Evolutionary conservation across 306 rosid species (phyloP).

Genomic region (Sicyos baderoa): DNA sequence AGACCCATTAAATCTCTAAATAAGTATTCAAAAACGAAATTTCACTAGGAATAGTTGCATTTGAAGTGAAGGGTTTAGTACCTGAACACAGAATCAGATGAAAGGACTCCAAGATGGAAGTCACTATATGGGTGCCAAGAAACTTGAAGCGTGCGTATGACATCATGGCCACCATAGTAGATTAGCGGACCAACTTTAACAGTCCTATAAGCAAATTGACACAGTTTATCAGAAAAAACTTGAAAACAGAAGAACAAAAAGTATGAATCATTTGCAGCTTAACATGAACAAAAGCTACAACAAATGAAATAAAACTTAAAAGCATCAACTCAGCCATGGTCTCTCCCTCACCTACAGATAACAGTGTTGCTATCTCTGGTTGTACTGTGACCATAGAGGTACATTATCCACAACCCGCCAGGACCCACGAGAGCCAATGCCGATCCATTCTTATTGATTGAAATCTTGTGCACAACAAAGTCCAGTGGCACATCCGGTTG

Average conservation of each 20-base stretch:
- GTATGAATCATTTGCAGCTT: background rate
- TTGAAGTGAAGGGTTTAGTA: slow-evolving; percentile 19
- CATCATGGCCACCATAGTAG: slow-evolving; percentile 37
- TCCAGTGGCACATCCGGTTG: slow-evolving; percentile 47
- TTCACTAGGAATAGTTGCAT: background rate
- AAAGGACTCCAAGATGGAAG: slow-evolving; percentile 79
- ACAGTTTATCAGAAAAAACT: slow-evolving; percentile 3
- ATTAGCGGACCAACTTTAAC: slow-evolving; percentile 51
- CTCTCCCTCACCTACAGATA: slow-evolving; percentile 60
- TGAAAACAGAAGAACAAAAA: background rate
- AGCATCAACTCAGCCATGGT: background rate
- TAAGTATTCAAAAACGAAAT: background rate
- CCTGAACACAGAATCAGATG: slow-evolving; percentile 95
- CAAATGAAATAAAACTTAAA: background rate
- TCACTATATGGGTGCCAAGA: slow-evolving; percentile 84
- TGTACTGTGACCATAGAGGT: slow-evolving; percentile 63
- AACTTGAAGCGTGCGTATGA: slow-evolving; percentile 55
- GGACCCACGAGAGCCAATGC: slow-evolving; percentile 64
- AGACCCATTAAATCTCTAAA: slow-evolving; percentile 7
- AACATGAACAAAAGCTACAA: background rate
- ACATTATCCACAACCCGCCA: slow-evolving; percentile 55
- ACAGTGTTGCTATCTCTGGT: slow-evolving; percentile 16
- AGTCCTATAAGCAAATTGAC: slow-evolving; percentile 45
- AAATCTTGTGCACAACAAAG: slow-evolving; percentile 51
- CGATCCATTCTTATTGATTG: slow-evolving; percentile 65